A percentile compares a stretch with the other conserved stretches of the same genome.
These are phyloP conservation scores for Clarkia xantiana DNA, from an alignment of 345 rosid genomes.

Conservation along the genomic window DNA sequence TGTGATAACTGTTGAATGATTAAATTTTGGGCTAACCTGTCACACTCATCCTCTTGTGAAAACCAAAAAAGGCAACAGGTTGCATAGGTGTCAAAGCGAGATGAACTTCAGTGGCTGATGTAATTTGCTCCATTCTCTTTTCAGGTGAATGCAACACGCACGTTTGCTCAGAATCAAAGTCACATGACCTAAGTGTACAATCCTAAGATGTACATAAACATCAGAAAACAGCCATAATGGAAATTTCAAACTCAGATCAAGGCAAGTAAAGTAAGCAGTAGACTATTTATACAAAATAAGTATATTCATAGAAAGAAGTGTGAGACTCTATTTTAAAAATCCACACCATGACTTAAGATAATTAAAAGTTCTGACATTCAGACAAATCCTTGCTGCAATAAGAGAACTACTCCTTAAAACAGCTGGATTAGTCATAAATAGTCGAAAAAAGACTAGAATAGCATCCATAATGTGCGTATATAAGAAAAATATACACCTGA, in stretches of 20 bases:
- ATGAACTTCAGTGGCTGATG: conserved; percentile 75
- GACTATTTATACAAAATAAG: no score
- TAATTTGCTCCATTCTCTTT: conserved; percentile 63
- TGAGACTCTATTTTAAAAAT: no score
- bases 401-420: no score
- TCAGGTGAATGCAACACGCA: conserved; percentile 94
- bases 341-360: no score
- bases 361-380: no score
- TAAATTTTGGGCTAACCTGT: conserved; percentile 42
- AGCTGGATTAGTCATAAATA: no score
- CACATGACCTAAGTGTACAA: conserved; percentile 89
- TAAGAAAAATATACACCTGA: no score
- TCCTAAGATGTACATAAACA: conserved; percentile 31
- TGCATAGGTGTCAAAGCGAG: conserved; percentile 91
- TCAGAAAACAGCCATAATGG: not conserved
- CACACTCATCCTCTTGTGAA: conserved; percentile 84
- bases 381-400: no score
- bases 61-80: conserved; percentile 94
- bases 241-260: conserved; percentile 1
- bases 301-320: no score
- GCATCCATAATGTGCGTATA: no score
- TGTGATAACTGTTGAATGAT: not conserved
- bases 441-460: no score
- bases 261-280: no score
- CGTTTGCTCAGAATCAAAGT: conserved; percentile 84